Evolutionary conservation across 306 rosid species (phyloP).

Genomic region (Gleditsia sinensis): DNA sequence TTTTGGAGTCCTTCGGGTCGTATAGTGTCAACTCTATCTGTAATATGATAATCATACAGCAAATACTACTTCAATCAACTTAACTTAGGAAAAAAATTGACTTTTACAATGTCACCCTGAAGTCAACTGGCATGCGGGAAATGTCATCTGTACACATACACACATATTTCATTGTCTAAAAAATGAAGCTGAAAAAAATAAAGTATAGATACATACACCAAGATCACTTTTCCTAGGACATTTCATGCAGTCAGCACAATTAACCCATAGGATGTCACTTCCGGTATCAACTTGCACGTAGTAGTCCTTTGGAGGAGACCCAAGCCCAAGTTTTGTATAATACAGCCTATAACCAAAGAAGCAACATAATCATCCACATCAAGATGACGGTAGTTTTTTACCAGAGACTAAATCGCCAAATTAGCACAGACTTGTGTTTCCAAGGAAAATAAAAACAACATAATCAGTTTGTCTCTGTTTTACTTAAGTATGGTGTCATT

Average conservation of each 20-base stretch:
- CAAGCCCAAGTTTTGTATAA: conserved; percentile 77
- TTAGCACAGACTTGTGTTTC: neutral
- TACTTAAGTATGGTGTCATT: neutral
- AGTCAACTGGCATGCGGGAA: conserved; percentile 1
- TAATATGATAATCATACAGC: conserved; percentile 33
- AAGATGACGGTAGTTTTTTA: neutral
- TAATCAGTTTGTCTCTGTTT: neutral
- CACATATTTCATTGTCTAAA: neutral
- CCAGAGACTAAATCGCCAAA: neutral
- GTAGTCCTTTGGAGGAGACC: conserved; percentile 82
- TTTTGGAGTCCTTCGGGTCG: conserved; percentile 66
- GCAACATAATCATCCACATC: conserved; percentile 24
- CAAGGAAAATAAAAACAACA: neutral
- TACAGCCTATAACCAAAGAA: conserved; percentile 63
- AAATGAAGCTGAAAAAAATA: neutral
- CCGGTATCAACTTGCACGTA: conserved; percentile 98
- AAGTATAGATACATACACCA: conserved; percentile 63
- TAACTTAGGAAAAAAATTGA: conserved; percentile 10
- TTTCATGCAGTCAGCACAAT: conserved; percentile 65
- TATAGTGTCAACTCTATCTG: conserved; percentile 78
- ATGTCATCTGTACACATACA: neutral
- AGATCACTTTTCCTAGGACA: conserved; percentile 76
- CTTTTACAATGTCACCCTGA: neutral
- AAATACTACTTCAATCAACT: conserved; percentile 25
- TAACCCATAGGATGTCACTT: conserved; percentile 95